Conservation (phyloP, 208 protist species). For the Wallacemonas sp. region DNA sequence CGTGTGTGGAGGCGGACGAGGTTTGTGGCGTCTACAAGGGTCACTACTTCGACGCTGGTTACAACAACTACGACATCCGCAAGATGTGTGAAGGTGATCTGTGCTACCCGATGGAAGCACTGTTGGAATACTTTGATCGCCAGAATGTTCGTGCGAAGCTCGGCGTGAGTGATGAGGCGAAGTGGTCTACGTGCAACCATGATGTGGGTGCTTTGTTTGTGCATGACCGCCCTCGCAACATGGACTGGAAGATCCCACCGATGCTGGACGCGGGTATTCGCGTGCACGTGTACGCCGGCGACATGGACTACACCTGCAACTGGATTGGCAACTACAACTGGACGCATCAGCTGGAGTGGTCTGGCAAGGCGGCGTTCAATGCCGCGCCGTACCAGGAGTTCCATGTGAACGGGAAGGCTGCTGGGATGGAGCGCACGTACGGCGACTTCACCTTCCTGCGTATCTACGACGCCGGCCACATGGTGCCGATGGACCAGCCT, state of each 20-base stretch:
- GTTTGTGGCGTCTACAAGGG: not conserved
- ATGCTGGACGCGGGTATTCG: slow-evolving; percentile 59
- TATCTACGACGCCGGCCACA: slow-evolving; percentile 82
- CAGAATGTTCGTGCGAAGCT: not conserved
- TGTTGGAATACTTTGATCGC: not conserved
- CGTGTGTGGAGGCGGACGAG: not conserved
- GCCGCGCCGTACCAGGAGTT: slow-evolving; percentile 29
- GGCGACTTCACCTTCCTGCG: slow-evolving; percentile 75
- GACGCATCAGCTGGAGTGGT: slow-evolving; percentile 69
- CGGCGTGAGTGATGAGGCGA: not conserved
- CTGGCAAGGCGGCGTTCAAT: slow-evolving; percentile 52
- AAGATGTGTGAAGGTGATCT: not conserved
- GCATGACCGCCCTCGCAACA: slow-evolving; percentile 66
- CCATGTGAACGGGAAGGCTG: slow-evolving; percentile 14
- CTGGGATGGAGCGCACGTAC: slow-evolving; percentile 25
- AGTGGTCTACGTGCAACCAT: slow-evolving; percentile 66
- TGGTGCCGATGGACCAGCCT: slow-evolving; percentile 90
- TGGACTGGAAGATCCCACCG: slow-evolving; percentile 53
- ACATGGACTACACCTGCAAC: slow-evolving; percentile 93
- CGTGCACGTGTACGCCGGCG: slow-evolving; percentile 91
- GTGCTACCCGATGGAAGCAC: not conserved
- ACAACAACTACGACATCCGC: not conserved
- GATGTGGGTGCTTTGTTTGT: slow-evolving; percentile 41
- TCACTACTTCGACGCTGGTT: not conserved
- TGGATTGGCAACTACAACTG: slow-evolving; percentile 90